Conservation (phyloP, 2,329 filamentous ascomycete genomes). For the Colletotrichum sp. region DNA sequence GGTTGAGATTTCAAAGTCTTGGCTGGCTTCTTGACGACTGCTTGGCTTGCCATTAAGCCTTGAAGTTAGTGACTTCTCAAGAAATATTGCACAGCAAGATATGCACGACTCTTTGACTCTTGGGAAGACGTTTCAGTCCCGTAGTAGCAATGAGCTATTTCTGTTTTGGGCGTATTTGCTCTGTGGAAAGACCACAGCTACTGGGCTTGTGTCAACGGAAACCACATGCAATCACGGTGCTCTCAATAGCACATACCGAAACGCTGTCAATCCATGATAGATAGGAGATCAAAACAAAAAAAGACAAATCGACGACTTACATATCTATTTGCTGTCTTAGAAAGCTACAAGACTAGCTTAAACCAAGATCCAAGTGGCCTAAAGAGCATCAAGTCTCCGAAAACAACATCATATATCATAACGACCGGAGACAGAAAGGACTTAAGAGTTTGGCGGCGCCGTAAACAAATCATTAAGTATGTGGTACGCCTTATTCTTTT, state of each 20-base stretch:
- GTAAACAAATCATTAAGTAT: background rate
- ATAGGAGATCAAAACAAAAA: background rate
- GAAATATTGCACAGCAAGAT: background rate
- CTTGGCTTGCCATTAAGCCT: background rate
- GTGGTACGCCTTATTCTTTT: too few relatives aligned
- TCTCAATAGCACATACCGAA: too few relatives aligned
- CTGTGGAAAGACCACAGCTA: too few relatives aligned
- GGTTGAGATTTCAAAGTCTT: background rate
- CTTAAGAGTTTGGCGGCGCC: fast-evolving
- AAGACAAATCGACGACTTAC: background rate
- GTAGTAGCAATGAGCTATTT: background rate
- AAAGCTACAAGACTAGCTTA: background rate
- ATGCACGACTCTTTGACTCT: background rate
- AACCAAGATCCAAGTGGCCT: background rate
- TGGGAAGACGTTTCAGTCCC: fast-evolving
- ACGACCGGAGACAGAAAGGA: background rate
- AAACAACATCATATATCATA: fast-evolving
- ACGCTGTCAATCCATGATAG: background rate
- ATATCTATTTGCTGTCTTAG: fast-evolving
- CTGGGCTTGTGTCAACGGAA: background rate
- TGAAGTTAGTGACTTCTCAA: background rate
- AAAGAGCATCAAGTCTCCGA: background rate
- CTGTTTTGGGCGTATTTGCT: too few relatives aligned
- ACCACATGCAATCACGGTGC: too few relatives aligned
- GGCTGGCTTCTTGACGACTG: background rate